Evolutionary conservation across 192 early-diverging fungal genomes (phyloP).

Genomic region (Mortierella antarctica): DNA sequence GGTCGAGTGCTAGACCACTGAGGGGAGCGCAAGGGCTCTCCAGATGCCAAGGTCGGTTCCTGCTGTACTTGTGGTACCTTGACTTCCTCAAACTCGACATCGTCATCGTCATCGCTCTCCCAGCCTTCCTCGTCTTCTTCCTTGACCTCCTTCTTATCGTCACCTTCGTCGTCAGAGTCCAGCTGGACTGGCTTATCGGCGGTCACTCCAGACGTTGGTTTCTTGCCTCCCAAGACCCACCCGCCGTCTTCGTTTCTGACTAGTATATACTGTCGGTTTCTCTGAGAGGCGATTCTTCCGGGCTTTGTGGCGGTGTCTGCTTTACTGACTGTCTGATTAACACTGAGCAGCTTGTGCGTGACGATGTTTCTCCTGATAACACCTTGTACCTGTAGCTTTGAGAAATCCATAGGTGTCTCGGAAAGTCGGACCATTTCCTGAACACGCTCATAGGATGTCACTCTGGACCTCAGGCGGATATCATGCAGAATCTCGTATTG

Average conservation of each 20-base stretch:
- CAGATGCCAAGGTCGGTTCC: neutral
- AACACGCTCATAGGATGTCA: constrained; percentile 78
- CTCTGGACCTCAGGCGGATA: constrained; percentile 82
- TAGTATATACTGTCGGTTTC: constrained; percentile 84
- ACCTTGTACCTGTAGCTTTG: constrained; percentile 86
- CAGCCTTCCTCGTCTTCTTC: constrained; percentile 29
- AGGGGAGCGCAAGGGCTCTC: too few species aligned
- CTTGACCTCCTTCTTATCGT: constrained; percentile 38
- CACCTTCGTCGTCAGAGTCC: constrained; percentile 50
- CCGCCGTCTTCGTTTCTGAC: constrained; percentile 86
- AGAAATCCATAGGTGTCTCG: constrained; percentile 87
- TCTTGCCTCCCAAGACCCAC: constrained; percentile 69
- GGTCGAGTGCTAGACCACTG: too few species aligned
- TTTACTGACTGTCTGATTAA: constrained; percentile 57
- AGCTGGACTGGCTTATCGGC: constrained; percentile 38
- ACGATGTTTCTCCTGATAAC: constrained; percentile 86
- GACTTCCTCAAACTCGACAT: constrained; percentile 67
- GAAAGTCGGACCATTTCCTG: constrained; percentile 77
- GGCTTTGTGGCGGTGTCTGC: constrained; percentile 42
- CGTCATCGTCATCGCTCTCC: constrained; percentile 57
- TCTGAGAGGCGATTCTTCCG: constrained; percentile 82
- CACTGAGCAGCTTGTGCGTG: constrained; percentile 75
- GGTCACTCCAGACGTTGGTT: constrained; percentile 20
- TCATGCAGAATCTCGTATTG: constrained; percentile 97
- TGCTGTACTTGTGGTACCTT: constrained; percentile 7